Percentiles rank a stretch among this genome's conserved stretches.
Evolutionary conservation across 2,329 filamentous ascomycete species (phyloP).

Genomic region (Colletotrichum siamense): DNA sequence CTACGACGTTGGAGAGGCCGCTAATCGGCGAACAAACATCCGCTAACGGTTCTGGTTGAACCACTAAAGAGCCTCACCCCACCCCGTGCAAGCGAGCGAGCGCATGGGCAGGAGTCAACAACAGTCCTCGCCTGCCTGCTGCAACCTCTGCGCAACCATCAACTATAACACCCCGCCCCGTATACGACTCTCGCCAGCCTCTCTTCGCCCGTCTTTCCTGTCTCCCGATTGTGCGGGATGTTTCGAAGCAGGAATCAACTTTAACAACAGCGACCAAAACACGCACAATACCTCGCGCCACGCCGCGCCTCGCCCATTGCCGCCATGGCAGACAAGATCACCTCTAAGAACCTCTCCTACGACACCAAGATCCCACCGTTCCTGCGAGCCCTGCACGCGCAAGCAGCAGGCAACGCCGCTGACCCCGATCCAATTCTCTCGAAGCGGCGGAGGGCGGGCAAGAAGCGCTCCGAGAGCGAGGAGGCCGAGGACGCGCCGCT

Average conservation of each 20-base stretch:
- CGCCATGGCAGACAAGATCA: conserved; percentile 65
- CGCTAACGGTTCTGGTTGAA: not conserved
- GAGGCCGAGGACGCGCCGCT: conserved; percentile 80
- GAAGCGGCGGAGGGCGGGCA: conserved; percentile 52
- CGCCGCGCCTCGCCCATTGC: conserved; percentile 17
- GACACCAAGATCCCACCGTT: conserved; percentile 64
- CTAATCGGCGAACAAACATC: not conserved
- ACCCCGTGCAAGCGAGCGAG: not conserved
- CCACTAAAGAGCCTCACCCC: not conserved
- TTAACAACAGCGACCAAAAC: not conserved
- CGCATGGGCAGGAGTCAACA: not conserved
- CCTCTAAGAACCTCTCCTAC: conserved; percentile 74
- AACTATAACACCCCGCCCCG: not conserved
- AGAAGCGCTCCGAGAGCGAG: conserved; percentile 65
- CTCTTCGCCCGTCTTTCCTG: not conserved
- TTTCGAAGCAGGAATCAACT: not conserved
- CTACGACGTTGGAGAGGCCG: not conserved
- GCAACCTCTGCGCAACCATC: not conserved
- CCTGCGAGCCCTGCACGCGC: conserved; percentile 60
- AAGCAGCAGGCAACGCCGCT: conserved; percentile 51
- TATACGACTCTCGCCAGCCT: not conserved
- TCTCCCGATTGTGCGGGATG: not conserved
- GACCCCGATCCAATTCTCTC: conserved; percentile 59
- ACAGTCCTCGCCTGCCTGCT: not conserved
- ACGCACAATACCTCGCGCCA: not conserved